Evolutionary conservation across 164 flowering plant species (phyloP), one percentile per base, ranked within the genome.

Genomic region (Vitis vinifera): DNA sequence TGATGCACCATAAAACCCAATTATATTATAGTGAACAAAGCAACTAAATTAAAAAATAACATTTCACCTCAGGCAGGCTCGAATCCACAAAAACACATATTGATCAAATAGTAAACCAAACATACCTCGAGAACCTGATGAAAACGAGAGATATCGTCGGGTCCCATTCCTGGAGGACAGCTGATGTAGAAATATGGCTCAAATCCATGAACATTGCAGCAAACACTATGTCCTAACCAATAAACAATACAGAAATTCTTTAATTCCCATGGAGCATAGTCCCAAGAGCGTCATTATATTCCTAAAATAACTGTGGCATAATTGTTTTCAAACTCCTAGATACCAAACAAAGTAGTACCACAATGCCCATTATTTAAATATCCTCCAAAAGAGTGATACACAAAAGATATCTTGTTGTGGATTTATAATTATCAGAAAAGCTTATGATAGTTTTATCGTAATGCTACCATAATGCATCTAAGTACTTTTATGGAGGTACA

Each of bases 191-290:
- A 95, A 72, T 91, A 95, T 17, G 99, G 99, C 80, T 91, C 92
- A 72, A 95, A 95, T 10, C 98, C 99, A 83, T 95, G 99, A 71
- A 95, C 98, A 76, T 77, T 74, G 77, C 97, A 93, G 79, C 98
- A 95, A 65, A 90, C 93, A 84, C 99, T 93, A 60, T 93, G 91
- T 49, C 99, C 99, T 95, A 68, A 64, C 16, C 66, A 66, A 74
- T 16, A 37, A 11, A 29, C 62, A 71, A 53, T 13, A 55, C 11
- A 44, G 15, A 27, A 31, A 59, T 59, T n/a, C 13, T 49, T 23
- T 30, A 19, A 44, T 19, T 15, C 48, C 2, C 3, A 51, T 53
- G n/a, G 51, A 16, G 65, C 55, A 62, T 23, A 23, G 27, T 23
- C 23, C 13, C 7, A 64, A 48, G 10, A 48, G 55, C 15, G 16